Percentiles rank a stretch among this genome's conserved stretches.
phyloP scores from a whole-genome alignment of 257 asterid species.

The Scutellaria baicalensis region DNA sequence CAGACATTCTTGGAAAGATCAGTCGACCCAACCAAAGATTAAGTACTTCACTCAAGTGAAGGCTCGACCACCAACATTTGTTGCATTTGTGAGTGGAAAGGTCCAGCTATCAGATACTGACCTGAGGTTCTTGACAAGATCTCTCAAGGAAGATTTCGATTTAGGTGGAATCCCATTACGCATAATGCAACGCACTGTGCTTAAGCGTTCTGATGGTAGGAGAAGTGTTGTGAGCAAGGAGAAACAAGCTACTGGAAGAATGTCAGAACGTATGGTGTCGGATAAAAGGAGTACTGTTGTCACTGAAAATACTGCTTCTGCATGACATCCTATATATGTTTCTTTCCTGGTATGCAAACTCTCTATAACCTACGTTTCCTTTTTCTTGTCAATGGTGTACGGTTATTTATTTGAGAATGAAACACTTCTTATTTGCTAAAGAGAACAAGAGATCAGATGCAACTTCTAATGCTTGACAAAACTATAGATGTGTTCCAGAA shows the following conservation, averaged over 20 bases:
- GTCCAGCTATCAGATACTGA: slow-evolving; percentile 62
- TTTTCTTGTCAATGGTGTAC: not conserved
- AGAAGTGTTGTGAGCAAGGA: slow-evolving; percentile 24
- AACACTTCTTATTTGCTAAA: not conserved
- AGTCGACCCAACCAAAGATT: slow-evolving; percentile 87
- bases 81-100: slow-evolving; percentile 77
- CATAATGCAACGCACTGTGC: slow-evolving; percentile 61
- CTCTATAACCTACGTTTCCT: too few relatives aligned
- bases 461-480: not conserved
- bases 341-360: not conserved
- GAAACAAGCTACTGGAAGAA: slow-evolving; percentile 23
- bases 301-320: slow-evolving; percentile 17
- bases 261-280: slow-evolving; percentile 35
- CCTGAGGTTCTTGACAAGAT: slow-evolving; percentile 74
- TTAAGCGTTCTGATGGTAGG: slow-evolving; percentile 24
- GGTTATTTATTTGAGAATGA: not conserved
- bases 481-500: not conserved
- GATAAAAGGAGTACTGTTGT: slow-evolving; percentile 49
- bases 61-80: slow-evolving; percentile 97
- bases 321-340: not conserved
- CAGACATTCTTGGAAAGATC: slow-evolving; percentile 95
- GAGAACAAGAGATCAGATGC: too few relatives aligned
- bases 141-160: slow-evolving; percentile 86
- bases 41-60: slow-evolving; percentile 95
- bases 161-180: slow-evolving; percentile 92